Conservation (phyloP, 2,329 filamentous ascomycete genomes). For the Didymosphaeria variabile region DNA sequence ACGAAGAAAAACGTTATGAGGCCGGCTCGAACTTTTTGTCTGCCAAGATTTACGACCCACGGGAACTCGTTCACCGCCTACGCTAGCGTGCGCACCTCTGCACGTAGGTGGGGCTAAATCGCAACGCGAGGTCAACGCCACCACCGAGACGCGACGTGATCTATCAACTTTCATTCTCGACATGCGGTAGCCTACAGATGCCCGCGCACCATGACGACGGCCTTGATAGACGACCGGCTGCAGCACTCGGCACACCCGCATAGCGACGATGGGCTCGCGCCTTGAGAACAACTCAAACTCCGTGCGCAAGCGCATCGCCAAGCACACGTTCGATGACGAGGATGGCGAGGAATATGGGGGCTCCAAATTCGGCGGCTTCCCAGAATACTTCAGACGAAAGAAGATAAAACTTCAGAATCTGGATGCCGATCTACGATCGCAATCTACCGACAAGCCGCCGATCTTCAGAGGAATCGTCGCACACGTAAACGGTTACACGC, state of each 20-base stretch:
- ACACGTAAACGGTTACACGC: conserved; percentile 95
- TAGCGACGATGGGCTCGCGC: conserved; percentile 66
- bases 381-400: conserved; percentile 93
- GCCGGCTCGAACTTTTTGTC: conserved; percentile 33
- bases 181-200: conserved; percentile 17
- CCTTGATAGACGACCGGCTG: conserved; percentile 26
- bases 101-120: not conserved
- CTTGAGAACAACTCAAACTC: conserved; percentile 67
- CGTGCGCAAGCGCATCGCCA: conserved; percentile 71
- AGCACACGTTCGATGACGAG: conserved; percentile 80
- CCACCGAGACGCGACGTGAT: conserved; percentile 24
- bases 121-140: conserved; percentile 25
- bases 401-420: conserved; percentile 97
- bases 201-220: conserved; percentile 39
- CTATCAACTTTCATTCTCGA: conserved; percentile 11
- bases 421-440: conserved; percentile 80
- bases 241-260: conserved; percentile 19
- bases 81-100: conserved; percentile 4
- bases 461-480: conserved; percentile 93
- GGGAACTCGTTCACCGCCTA: conserved; percentile 34
- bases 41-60: conserved; percentile 29
- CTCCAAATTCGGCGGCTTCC: conserved; percentile 87
- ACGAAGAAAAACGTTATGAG: conserved; percentile 23
- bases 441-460: conserved; percentile 73
- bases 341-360: conserved; percentile 89